Conservation (phyloP, 148 eudicot species). For the Fagopyrum tataricum region DNA sequence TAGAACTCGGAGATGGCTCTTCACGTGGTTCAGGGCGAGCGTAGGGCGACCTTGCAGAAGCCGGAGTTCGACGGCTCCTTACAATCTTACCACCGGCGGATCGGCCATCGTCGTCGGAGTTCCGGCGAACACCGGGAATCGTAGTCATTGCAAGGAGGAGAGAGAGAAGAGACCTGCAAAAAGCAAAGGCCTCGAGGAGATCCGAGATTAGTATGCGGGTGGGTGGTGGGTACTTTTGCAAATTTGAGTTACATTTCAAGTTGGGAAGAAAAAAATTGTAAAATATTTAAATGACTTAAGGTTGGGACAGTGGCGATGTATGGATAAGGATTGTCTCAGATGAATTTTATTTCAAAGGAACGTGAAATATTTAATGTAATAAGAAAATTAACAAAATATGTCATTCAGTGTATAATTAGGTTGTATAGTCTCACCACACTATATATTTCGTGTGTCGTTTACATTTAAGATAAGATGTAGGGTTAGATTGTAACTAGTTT, state of each 20-base stretch:
- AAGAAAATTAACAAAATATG: no score
- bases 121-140: slow-evolving; percentile 22
- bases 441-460: no score
- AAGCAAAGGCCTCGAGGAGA: background rate
- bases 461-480: no score
- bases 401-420: no score
- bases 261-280: no score
- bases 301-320: no score
- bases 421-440: no score
- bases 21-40: slow-evolving; percentile 35
- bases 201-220: background rate
- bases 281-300: no score
- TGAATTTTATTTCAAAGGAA: no score
- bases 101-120: slow-evolving; percentile 17
- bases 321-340: no score
- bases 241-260: background rate
- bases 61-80: slow-evolving; percentile 21
- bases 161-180: background rate
- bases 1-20: slow-evolving; percentile 9
- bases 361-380: no score
- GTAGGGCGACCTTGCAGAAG: slow-evolving; percentile 39
- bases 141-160: slow-evolving; percentile 27
- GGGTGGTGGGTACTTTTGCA: background rate
- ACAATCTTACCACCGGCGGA: slow-evolving; percentile 62
- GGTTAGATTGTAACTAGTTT: no score